Percentiles rank a stretch among this genome's conserved stretches.
Evolutionary conservation across 768 basidiomycete genomes (phyloP).

Genomic region (Boletus pseudopeckii): DNA sequence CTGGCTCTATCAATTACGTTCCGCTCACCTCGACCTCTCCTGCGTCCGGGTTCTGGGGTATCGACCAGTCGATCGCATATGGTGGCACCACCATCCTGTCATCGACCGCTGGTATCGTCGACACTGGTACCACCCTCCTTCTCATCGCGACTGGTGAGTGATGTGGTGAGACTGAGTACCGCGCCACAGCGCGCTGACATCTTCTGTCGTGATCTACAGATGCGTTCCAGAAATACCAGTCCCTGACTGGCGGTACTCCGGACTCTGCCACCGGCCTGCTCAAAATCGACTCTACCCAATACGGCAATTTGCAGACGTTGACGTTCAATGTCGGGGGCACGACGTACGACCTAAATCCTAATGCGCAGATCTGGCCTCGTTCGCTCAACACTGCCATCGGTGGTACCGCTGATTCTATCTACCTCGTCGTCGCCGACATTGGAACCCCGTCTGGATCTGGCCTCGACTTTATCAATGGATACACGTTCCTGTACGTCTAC

Average conservation of each 20-base stretch:
- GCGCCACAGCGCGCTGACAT: not conserved
- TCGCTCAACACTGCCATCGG: constrained; percentile 31
- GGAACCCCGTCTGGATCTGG: constrained; percentile 9
- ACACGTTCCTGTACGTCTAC: constrained; percentile 10
- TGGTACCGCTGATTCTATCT: constrained; percentile 20
- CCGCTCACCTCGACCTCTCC: constrained; percentile 25
- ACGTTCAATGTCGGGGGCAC: constrained; percentile 22
- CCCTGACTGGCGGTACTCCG: constrained; percentile 21
- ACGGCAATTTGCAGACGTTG: constrained; percentile 17
- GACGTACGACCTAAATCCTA: constrained; percentile 12
- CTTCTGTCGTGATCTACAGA: constrained; percentile 8
- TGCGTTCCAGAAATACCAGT: constrained; percentile 19
- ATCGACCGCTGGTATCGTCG: constrained; percentile 15
- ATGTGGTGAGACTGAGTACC: not conserved
- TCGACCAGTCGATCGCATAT: constrained; percentile 6
- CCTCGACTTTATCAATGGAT: constrained; percentile 22
- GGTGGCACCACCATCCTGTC: not conserved
- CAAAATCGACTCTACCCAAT: constrained; percentile 20
- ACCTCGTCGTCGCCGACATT: constrained; percentile 28
- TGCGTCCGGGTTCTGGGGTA: constrained; percentile 24
- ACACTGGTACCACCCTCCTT: constrained; percentile 28
- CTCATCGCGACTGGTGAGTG: constrained; percentile 26
- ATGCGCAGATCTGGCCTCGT: constrained; percentile 37
- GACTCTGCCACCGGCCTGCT: constrained; percentile 28
- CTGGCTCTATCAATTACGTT: constrained; percentile 16